phyloP scores from a whole-genome alignment of 2,329 filamentous ascomycete species.

The Diplodia corticola region DNA sequence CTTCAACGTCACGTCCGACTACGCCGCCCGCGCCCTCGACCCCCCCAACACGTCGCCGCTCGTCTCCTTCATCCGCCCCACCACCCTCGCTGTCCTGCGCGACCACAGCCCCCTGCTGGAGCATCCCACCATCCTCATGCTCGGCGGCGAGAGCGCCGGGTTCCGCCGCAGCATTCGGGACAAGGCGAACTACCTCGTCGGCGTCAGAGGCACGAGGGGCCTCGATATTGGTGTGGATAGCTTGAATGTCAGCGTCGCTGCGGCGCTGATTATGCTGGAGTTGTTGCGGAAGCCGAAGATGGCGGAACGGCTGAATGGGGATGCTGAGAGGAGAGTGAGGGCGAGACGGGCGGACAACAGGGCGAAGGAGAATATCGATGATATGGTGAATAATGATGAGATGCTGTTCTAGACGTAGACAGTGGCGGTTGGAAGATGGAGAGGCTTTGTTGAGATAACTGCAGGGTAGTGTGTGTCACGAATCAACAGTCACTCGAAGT shows the following conservation, averaged over 20 bases:
- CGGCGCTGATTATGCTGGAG: constrained; percentile 70
- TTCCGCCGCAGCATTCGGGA: constrained; percentile 40
- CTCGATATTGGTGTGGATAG: constrained; percentile 70
- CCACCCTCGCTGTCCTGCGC: constrained; percentile 25
- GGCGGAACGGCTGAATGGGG: neutral
- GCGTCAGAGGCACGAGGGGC: constrained; percentile 59
- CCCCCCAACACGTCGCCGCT: constrained; percentile 1
- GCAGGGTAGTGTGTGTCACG: neutral
- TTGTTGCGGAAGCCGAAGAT: constrained; percentile 52
- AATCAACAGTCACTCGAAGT: neutral
- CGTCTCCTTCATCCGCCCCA: constrained; percentile 30
- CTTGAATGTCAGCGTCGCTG: constrained; percentile 89
- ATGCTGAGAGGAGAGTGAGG: too few species aligned
- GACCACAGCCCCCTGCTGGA: constrained; percentile 33
- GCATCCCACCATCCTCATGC: constrained; percentile 73
- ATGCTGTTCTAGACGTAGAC: neutral
- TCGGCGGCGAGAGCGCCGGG: constrained; percentile 48
- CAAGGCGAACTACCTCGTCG: constrained; percentile 63
- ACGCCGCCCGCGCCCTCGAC: neutral
- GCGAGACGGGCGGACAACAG: neutral
- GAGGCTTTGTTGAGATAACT: neutral
- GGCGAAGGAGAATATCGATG: neutral
- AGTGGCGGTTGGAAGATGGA: neutral
- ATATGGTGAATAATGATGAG: neutral
- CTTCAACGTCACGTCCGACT: neutral